phyloP scores from a whole-genome alignment of 352 stramenopile species.

The Halophytophthora polymorphica region DNA sequence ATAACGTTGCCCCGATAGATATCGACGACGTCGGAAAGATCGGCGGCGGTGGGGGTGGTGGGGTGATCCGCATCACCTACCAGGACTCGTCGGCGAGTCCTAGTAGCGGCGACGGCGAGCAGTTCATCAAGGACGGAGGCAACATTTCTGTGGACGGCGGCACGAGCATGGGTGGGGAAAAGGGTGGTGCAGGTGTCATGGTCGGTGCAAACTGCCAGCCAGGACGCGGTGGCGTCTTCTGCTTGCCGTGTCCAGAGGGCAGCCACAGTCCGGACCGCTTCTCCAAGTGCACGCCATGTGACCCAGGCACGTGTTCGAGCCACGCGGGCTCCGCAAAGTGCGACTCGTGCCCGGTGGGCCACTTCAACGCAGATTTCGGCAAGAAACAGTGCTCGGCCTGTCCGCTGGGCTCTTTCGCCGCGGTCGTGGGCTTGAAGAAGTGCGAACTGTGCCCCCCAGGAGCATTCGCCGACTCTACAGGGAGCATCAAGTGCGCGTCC shows the following conservation, averaged over 20 bases:
- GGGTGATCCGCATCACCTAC: conserved; percentile 61
- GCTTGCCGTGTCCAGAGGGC: conserved; percentile 56
- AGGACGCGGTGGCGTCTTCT: conserved; percentile 67
- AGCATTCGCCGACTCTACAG: conserved; percentile 40
- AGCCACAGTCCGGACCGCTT: conserved; percentile 57
- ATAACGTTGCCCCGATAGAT: conserved; percentile 6
- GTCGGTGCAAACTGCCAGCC: conserved; percentile 54
- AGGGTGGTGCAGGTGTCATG: conserved; percentile 47
- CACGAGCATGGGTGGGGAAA: conserved; percentile 53
- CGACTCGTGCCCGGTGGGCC: conserved; percentile 43
- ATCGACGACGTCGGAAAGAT: conserved; percentile 25
- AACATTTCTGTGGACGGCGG: conserved; percentile 42
- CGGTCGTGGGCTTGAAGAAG: conserved; percentile 38
- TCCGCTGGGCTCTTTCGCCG: conserved; percentile 50
- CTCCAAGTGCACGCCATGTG: conserved; percentile 65
- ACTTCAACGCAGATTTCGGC: conserved; percentile 73
- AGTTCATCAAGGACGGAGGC: conserved; percentile 61
- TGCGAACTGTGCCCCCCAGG: conserved; percentile 61
- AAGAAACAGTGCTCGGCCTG: conserved; percentile 62
- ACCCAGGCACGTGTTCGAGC: conserved; percentile 57
- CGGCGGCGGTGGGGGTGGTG: conserved; percentile 59
- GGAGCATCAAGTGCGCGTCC: conserved; percentile 40
- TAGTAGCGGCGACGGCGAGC: conserved; percentile 33
- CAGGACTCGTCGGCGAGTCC: conserved; percentile 15
- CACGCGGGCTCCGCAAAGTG: conserved; percentile 45